Conservation (phyloP, 202 grass and related monocot species). For the Musa balbisiana region DNA sequence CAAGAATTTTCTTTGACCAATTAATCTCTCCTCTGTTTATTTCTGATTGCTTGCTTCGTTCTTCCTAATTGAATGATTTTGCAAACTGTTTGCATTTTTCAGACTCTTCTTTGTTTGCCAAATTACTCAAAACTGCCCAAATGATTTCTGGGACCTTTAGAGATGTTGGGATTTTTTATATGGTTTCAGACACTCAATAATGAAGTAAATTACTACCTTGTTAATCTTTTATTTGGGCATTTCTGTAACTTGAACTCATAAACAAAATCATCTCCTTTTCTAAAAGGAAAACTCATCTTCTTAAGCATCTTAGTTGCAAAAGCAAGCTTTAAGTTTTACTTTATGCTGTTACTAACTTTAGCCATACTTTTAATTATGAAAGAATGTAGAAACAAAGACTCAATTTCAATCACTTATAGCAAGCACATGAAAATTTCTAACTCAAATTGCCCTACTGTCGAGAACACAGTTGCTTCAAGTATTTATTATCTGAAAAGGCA, state of each 20-base stretch:
- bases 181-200: neutral
- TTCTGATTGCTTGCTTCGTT: too few species aligned
- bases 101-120: too few species aligned
- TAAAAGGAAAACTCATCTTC: neutral
- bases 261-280: neutral
- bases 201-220: neutral
- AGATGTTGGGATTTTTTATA: neutral
- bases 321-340: neutral
- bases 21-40: too few species aligned
- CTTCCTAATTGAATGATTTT: neutral
- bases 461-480: too few species aligned
- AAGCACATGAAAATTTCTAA: too few species aligned
- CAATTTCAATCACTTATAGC: too few species aligned
- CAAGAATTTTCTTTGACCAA: too few species aligned
- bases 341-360: neutral
- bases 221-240: neutral
- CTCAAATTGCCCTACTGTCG: too few species aligned
- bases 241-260: neutral
- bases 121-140: too few species aligned
- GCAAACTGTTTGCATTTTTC: neutral
- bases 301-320: neutral
- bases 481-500: too few species aligned
- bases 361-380: neutral
- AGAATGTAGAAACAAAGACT: too few species aligned
- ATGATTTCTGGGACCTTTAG: too few species aligned